These are phyloP conservation scores for Eucalyptus globulus DNA, from an alignment of 345 rosid genomes.

Conservation along the genomic window DNA sequence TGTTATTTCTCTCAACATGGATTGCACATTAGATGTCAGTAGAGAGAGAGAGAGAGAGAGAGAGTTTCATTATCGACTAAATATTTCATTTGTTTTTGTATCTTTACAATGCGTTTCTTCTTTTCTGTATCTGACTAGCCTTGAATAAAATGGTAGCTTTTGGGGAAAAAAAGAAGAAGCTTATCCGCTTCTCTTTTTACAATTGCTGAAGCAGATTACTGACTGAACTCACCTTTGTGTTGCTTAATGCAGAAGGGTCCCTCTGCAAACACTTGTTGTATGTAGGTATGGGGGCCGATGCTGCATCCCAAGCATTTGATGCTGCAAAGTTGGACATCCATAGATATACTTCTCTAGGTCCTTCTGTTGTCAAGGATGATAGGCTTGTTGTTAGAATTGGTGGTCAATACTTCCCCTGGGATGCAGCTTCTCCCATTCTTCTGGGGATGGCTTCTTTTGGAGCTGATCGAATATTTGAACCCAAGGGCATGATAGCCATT, in stretches of 20 bases:
- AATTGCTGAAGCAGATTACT: not conserved
- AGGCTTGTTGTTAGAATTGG: constrained; percentile 39
- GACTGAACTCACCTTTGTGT: not conserved
- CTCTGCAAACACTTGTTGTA: constrained; percentile 51
- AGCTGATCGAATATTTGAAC: constrained; percentile 24
- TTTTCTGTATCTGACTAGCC: not conserved
- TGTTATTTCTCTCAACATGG: not conserved
- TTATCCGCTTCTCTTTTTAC: not conserved
- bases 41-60: not conserved
- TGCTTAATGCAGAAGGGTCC: constrained; percentile 48
- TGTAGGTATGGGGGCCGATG: constrained; percentile 55
- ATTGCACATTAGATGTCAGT: not conserved
- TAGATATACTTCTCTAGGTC: constrained; percentile 35
- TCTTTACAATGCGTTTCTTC: not conserved
- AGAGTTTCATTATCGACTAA: not conserved
- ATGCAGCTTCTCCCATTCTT: constrained; percentile 45
- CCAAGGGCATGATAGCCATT: constrained; percentile 49
- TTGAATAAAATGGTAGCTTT: not conserved
- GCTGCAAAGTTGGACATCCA: constrained; percentile 37
- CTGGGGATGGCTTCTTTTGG: constrained; percentile 42
- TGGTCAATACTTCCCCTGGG: constrained; percentile 50
- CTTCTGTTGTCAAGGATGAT: constrained; percentile 36
- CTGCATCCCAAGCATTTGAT: constrained; percentile 53
- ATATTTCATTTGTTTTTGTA: not conserved
- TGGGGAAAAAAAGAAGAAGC: not conserved